Evolutionary conservation across 2,329 filamentous ascomycete species (phyloP).

Genomic region (Claviceps capensis): DNA sequence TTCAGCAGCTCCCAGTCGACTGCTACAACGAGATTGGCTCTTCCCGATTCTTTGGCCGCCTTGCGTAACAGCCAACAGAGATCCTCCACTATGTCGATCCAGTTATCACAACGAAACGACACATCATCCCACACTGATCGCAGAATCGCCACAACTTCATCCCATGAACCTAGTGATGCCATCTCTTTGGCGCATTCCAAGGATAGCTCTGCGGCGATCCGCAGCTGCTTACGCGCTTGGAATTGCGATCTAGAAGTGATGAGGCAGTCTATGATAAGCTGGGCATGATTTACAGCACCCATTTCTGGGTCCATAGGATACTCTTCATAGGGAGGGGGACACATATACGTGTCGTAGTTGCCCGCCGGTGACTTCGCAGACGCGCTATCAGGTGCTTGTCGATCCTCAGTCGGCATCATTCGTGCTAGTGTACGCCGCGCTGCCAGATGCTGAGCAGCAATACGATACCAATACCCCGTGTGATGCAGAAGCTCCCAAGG

Average conservation of each 20-base stretch:
- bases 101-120: conserved; percentile 43
- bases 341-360: conserved; percentile 54
- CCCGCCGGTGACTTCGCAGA: conserved; percentile 31
- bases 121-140: conserved; percentile 43
- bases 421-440: conserved; percentile 39
- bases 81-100: conserved; percentile 46
- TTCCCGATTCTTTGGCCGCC: conserved; percentile 37
- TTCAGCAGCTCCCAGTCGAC: conserved; percentile 54
- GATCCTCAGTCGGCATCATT: conserved; percentile 44
- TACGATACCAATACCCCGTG: conserved; percentile 52
- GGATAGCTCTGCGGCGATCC: conserved; percentile 40
- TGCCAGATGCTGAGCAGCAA: conserved; percentile 43
- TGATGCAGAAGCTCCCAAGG: conserved; percentile 55
- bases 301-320: conserved; percentile 31
- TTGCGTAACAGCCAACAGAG: conserved; percentile 46
- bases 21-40: conserved; percentile 42
- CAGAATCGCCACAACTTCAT: conserved; percentile 38
- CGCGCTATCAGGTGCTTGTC: conserved; percentile 34
- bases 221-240: conserved; percentile 36
- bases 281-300: conserved; percentile 38
- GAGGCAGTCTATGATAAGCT: conserved; percentile 40
- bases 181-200: conserved; percentile 45
- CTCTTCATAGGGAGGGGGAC: conserved; percentile 48
- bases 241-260: conserved; percentile 40
- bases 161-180: conserved; percentile 35